phyloP scores from a whole-genome alignment of 768 basidiomycete genomes.

The Leccinum boreale region DNA sequence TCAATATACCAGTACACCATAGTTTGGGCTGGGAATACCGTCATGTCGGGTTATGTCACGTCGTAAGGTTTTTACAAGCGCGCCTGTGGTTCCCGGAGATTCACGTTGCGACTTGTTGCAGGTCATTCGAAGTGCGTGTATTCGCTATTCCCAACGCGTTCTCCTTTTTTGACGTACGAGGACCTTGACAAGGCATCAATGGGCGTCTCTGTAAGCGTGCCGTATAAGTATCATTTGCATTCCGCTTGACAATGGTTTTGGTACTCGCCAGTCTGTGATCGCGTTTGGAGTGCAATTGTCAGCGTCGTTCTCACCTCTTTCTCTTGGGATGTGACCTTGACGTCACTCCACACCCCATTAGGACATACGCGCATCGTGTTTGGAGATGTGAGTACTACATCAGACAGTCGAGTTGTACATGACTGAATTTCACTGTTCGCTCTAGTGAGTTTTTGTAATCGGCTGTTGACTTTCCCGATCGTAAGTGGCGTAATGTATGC shows the following conservation, averaged over 20 bases:
- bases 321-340: neutral
- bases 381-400: slow-evolving; percentile 31
- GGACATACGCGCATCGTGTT: slow-evolving; percentile 37
- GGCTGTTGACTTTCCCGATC: slow-evolving; percentile 30
- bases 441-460: slow-evolving; percentile 33
- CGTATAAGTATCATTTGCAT: neutral
- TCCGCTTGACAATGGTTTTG: neutral
- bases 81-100: neutral
- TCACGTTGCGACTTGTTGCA: slow-evolving; percentile 3
- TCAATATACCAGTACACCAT: slow-evolving; percentile 34
- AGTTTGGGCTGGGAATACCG: slow-evolving; percentile 24
- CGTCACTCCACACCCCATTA: slow-evolving; percentile 9
- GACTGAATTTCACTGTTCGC: neutral
- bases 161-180: neutral
- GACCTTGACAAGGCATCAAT: slow-evolving; percentile 30
- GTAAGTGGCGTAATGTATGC: slow-evolving; percentile 19
- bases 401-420: neutral
- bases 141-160: neutral
- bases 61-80: slow-evolving; percentile 13
- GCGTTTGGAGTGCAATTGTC: slow-evolving; percentile 37
- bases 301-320: slow-evolving; percentile 2
- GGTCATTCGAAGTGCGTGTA: slow-evolving; percentile 24
- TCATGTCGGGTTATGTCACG: slow-evolving; percentile 27
- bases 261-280: slow-evolving; percentile 26
- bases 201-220: slow-evolving; percentile 29